phyloP scores from a whole-genome alignment of 2,329 filamentous ascomycete genomes.

The Neonectria magnoliae region DNA sequence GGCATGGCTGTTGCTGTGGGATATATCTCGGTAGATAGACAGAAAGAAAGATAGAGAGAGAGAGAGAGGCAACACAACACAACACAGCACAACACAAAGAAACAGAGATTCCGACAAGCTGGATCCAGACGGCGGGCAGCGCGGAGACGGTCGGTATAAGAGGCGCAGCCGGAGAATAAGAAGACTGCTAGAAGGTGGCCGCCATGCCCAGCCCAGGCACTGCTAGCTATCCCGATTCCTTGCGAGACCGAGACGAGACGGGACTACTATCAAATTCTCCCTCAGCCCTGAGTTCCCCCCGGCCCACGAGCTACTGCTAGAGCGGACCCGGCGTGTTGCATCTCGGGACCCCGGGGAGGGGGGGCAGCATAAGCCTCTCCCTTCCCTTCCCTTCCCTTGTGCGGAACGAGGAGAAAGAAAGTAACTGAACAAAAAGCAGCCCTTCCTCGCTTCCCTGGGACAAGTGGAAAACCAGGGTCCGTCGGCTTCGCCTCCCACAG shows the following conservation, averaged over 20 bases:
- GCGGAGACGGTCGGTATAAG: not conserved
- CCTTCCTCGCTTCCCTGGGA: not conserved
- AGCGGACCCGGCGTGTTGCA: slow-evolving; percentile 3
- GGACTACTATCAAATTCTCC: not conserved
- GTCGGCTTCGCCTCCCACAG: slow-evolving; percentile 11
- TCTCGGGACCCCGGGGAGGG: not conserved
- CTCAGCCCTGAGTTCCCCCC: not conserved
- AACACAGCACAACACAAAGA: not conserved
- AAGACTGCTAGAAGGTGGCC: not conserved
- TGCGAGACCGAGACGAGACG: not conserved
- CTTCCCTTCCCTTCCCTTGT: not conserved
- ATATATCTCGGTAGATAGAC: not conserved
- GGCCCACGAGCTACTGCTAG: not conserved
- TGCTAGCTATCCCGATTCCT: not conserved
- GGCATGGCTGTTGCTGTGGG: slow-evolving; percentile 26
- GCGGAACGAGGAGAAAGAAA: not conserved
- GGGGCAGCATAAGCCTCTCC: not conserved
- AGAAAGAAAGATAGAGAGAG: not conserved
- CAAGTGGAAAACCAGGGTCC: not conserved
- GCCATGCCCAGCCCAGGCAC: not conserved
- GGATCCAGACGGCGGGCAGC: not conserved
- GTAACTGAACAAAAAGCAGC: not conserved
- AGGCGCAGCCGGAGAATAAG: not conserved
- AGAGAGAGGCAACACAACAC: not conserved
- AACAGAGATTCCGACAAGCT: slow-evolving; percentile 4